phyloP scores from a whole-genome alignment of 1,139 yeast species.

The Suhomyces taliae region DNA sequence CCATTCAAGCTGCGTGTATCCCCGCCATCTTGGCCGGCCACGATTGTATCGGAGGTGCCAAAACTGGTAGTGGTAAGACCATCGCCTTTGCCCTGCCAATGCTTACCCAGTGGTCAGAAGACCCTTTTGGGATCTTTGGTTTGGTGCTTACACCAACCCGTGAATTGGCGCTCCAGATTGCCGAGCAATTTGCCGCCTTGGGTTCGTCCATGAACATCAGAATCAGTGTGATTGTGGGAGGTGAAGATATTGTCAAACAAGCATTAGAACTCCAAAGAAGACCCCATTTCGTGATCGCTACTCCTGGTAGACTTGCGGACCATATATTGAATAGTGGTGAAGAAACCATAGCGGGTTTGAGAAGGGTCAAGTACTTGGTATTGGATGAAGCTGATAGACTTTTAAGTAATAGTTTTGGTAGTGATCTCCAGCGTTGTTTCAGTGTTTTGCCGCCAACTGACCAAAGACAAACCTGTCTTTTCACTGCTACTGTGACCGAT shows the following conservation, averaged over 20 bases:
- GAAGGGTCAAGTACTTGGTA: constrained; percentile 76
- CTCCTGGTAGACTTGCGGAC: constrained; percentile 96
- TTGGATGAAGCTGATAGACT: constrained; percentile 96
- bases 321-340: constrained; percentile 88
- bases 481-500: constrained; percentile 96
- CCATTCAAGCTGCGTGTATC: constrained; percentile 84
- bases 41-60: constrained; percentile 98
- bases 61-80: constrained; percentile 98
- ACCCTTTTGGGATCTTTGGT: constrained; percentile 92
- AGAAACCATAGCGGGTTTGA: constrained; percentile 78
- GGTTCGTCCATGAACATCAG: constrained; percentile 88
- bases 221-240: constrained; percentile 86
- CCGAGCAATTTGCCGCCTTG: constrained; percentile 91
- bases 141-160: constrained; percentile 90
- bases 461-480: constrained; percentile 80
- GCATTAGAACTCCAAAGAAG: constrained; percentile 75
- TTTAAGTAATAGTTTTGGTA: constrained; percentile 78
- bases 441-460: constrained; percentile 66
- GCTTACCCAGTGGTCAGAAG: constrained; percentile 91
- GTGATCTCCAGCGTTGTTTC: constrained; percentile 74
- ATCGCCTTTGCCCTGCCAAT: constrained; percentile 97
- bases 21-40: constrained; percentile 80
- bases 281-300: constrained; percentile 95
- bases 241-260: constrained; percentile 88
- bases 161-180: constrained; percentile 93